Evolutionary conservation across 345 rosid species (phyloP).

Genomic region (Camelina sativa): DNA sequence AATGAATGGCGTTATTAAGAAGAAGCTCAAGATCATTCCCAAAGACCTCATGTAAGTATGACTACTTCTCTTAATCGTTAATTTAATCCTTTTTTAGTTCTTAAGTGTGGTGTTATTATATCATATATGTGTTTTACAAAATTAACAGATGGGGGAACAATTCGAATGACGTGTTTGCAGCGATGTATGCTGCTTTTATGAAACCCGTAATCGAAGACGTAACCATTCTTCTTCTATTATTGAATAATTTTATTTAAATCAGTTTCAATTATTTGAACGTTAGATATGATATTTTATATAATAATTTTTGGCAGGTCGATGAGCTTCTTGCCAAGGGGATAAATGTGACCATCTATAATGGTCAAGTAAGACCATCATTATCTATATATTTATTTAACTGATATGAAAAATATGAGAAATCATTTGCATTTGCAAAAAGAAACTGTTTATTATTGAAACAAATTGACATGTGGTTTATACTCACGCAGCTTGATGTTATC

Average conservation of each 20-base stretch:
- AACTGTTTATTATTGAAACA: not conserved
- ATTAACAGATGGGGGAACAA: slow-evolving; percentile 82
- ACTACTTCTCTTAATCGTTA: not conserved
- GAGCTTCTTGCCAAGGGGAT: slow-evolving; percentile 75
- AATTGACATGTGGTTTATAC: slow-evolving; percentile 24
- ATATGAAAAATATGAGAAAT: not conserved
- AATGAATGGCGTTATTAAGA: slow-evolving; percentile 72
- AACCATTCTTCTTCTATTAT: not conserved
- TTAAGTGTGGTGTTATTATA: not conserved
- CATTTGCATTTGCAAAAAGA: not conserved
- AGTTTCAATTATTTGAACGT: slow-evolving; percentile 8
- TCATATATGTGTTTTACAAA: not conserved
- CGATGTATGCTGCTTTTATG: slow-evolving; percentile 76
- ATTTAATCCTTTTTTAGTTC: not conserved
- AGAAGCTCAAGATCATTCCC: slow-evolving; percentile 84
- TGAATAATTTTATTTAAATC: not conserved
- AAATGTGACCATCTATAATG: slow-evolving; percentile 81
- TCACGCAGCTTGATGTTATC: slow-evolving; percentile 71
- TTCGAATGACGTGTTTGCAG: slow-evolving; percentile 54
- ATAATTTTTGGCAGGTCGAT: slow-evolving; percentile 57
- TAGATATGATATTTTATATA: not conserved
- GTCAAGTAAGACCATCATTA: slow-evolving; percentile 63
- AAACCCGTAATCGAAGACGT: slow-evolving; percentile 78
- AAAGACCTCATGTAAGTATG: slow-evolving; percentile 54
- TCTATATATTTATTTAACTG: not conserved